These are phyloP conservation scores for Sonneratia alba DNA, from an alignment of 345 rosid genomes.

Conservation along the genomic window DNA sequence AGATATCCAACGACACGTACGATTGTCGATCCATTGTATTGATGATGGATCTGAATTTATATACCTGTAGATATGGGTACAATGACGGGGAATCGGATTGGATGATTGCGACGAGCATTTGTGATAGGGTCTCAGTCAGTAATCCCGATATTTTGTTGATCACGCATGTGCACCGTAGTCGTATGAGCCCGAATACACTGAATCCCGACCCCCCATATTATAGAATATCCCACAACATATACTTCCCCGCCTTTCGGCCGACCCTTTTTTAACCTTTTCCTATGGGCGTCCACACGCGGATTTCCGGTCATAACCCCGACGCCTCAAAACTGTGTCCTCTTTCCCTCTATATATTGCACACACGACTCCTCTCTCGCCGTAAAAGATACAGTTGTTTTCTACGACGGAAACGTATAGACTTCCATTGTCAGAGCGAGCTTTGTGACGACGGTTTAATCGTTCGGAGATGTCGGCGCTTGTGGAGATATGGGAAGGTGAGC, in stretches of 20 bases:
- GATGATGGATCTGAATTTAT: too few species aligned
- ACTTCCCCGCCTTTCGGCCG: neutral
- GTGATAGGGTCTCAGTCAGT: too few species aligned
- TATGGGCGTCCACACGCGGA: constrained; percentile 4
- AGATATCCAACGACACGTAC: too few species aligned
- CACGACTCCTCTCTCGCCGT: neutral
- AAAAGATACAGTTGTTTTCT: neutral
- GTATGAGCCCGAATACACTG: neutral
- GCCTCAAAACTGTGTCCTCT: neutral
- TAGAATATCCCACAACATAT: neutral
- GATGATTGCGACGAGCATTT: too few species aligned
- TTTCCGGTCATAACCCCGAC: neutral
- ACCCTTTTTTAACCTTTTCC: neutral
- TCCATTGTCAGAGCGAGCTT: neutral
- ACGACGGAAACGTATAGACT: neutral
- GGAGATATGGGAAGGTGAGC: constrained; percentile 12
- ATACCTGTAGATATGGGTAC: too few species aligned
- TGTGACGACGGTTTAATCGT: neutral
- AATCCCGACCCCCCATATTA: neutral
- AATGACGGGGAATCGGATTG: too few species aligned
- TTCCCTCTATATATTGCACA: neutral
- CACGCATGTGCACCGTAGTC: neutral
- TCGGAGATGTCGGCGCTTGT: constrained; percentile 8
- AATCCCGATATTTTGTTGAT: neutral
- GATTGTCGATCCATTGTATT: too few species aligned